phyloP scores from a whole-genome alignment of 202 grass and related monocot species.

The Setaria italica region DNA sequence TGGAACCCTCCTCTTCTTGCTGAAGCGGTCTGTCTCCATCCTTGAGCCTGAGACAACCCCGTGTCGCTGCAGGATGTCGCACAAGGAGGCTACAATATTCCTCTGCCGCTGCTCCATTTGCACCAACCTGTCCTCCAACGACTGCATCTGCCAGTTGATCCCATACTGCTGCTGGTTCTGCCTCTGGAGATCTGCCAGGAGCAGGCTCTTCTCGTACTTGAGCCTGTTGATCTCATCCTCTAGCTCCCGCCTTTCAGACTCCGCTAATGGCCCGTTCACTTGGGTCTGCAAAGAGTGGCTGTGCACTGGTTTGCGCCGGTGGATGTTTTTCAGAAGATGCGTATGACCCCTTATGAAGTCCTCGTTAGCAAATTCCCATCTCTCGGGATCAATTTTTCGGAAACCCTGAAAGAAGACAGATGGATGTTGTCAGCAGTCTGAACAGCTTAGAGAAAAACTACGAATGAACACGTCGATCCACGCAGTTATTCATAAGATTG shows the following conservation, averaged over 20 bases:
- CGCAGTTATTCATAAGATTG: background rate
- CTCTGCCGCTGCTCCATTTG: constrained; percentile 67
- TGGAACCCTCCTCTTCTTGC: constrained; percentile 79
- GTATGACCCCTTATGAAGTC: constrained; percentile 80
- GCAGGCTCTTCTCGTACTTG: constrained; percentile 65
- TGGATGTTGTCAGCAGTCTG: background rate
- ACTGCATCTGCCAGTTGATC: constrained; percentile 73
- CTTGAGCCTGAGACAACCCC: constrained; percentile 32
- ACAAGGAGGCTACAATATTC: constrained; percentile 58
- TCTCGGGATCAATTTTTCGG: constrained; percentile 79
- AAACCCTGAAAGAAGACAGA: constrained; percentile 67
- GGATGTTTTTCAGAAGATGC: constrained; percentile 84
- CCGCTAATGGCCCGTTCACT: constrained; percentile 51
- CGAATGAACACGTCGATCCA: background rate
- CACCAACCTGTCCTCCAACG: constrained; percentile 64
- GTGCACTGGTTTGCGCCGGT: constrained; percentile 86
- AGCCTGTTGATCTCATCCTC: constrained; percentile 80
- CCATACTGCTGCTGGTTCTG: constrained; percentile 59
- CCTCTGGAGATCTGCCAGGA: constrained; percentile 67
- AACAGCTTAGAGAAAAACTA: background rate
- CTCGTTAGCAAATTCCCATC: constrained; percentile 93
- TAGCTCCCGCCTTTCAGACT: constrained; percentile 58
- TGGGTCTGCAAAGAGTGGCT: constrained; percentile 75
- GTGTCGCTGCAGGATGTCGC: constrained; percentile 57
- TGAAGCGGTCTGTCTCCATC: constrained; percentile 43